Base-by-base conservation (phyloP, 306 rosid genomes). In the Glycine tomentella region DNA sequence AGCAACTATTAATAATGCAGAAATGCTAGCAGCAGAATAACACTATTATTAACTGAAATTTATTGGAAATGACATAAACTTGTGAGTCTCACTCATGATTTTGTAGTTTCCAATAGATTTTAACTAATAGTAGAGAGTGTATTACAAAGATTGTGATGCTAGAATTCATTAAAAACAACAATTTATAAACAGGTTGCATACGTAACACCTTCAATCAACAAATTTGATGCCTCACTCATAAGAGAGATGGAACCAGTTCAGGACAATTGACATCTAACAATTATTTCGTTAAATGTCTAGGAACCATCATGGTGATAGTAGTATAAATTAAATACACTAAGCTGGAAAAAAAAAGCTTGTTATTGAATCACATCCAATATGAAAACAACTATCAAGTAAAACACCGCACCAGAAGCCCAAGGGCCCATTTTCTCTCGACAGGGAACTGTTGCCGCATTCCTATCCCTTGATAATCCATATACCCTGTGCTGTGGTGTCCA, bases 391-490 rank as follows among this genome's bases (percentile, higher is more conserved):
- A 76, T 38, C 49, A 73, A 65, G 61, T 42, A 75, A 87, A 91
- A 81, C 36, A 56, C 50, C n/a, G 83, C 75, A 91, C 99, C 97
- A 75, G 97, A 87, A 95, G 97, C 42, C 99, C 97, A 83, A 95
- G 99, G 73, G 97, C 95, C 99, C 99, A 93, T 83, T 91, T 95
- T 66, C 95, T 90, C 81, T 95, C 95, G 78, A 65, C 91, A 31
- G 94, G 97, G 56, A 84, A 80, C 84, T 91, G 97, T 51, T 86
- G 91, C 66, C 91, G 86, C 74, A 85, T 11, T 42, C 89, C 94
- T 55, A 69, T 75, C 65, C 90, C 97, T 77, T 89, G 95, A 87
- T 85, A 86, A 25, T 92, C 93, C 87, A 89, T 82, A 84, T 80
- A 90, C 46, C 97, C 93, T 3, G 91, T 87, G 81, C 85, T 56